These are phyloP conservation scores for Talaromyces amestolkiae DNA, from an alignment of 2,329 filamentous ascomycete genomes.

Conservation along the genomic window DNA sequence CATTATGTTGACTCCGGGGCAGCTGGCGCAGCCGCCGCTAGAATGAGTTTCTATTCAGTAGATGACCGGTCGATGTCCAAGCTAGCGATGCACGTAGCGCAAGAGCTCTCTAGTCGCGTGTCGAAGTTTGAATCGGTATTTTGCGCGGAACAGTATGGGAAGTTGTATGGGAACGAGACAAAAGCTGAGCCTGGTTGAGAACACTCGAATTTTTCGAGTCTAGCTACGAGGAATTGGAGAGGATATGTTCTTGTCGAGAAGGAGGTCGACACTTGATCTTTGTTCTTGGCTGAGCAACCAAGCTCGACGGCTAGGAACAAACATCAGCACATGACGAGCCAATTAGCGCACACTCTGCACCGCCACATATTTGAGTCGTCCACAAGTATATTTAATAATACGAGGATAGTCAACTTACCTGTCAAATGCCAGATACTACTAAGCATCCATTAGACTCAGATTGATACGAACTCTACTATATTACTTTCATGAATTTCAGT, in stretches of 20 bases:
- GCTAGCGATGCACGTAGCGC: background rate
- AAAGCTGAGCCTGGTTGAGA: background rate
- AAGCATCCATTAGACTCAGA: background rate
- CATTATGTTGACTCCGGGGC: conserved; percentile 42
- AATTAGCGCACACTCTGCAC: conserved; percentile 6
- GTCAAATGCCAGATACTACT: too few species aligned
- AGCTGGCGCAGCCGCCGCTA: background rate
- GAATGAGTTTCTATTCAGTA: background rate
- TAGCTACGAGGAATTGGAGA: background rate
- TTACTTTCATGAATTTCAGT: too few species aligned
- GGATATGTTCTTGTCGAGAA: background rate
- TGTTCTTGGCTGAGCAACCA: conserved; percentile 13
- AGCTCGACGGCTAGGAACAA: conserved; percentile 9
- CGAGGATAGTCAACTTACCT: too few species aligned
- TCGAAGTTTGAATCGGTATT: background rate
- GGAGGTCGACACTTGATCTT: background rate
- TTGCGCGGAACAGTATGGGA: background rate
- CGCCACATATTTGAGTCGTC: conserved; percentile 11
- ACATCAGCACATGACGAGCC: background rate
- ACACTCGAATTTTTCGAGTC: background rate
- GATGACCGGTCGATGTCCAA: background rate
- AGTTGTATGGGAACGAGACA: background rate
- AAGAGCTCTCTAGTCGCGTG: conserved; percentile 10
- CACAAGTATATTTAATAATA: too few species aligned
- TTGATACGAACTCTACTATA: too few species aligned